These are phyloP conservation scores for Fusarium continuum DNA, from an alignment of 2,329 filamentous ascomycete genomes.

Conservation along the genomic window DNA sequence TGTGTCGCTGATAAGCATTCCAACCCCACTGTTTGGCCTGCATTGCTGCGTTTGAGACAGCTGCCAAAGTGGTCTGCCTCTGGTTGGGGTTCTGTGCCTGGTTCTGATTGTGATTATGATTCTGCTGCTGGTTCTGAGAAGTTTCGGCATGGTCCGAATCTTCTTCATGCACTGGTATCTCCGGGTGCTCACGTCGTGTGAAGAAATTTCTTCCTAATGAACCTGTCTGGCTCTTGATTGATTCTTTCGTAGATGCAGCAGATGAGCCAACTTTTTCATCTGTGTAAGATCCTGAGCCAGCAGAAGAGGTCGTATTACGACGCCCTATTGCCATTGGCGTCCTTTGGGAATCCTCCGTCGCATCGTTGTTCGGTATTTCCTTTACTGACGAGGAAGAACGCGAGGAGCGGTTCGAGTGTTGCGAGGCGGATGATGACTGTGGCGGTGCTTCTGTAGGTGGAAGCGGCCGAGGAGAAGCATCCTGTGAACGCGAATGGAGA, in stretches of 20 bases:
- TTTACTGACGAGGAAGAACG: conserved; percentile 59
- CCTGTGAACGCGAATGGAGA: conserved; percentile 69
- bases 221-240: conserved; percentile 53
- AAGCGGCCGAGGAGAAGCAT: conserved; percentile 59
- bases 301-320: conserved; percentile 53
- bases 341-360: conserved; percentile 44
- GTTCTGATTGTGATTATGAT: too few relatives aligned
- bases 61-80: conserved; percentile 59
- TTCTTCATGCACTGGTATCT: conserved; percentile 47
- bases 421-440: conserved; percentile 51
- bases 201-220: conserved; percentile 54
- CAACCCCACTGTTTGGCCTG: conserved; percentile 68
- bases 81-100: conserved; percentile 46
- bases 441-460: conserved; percentile 45
- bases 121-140: conserved; percentile 48
- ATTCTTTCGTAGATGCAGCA: conserved; percentile 48
- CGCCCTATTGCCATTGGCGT: conserved; percentile 43
- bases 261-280: conserved; percentile 45
- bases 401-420: conserved; percentile 59
- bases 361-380: conserved; percentile 54
- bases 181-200: conserved; percentile 51
- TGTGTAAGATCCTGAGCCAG: conserved; percentile 43
- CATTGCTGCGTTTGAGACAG: conserved; percentile 64
- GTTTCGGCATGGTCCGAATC: conserved; percentile 47
- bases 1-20: conserved; percentile 63